These are phyloP conservation scores for Gaillardinia entomophila DNA, from an alignment of 805 yeast species.

Conservation along the genomic window DNA sequence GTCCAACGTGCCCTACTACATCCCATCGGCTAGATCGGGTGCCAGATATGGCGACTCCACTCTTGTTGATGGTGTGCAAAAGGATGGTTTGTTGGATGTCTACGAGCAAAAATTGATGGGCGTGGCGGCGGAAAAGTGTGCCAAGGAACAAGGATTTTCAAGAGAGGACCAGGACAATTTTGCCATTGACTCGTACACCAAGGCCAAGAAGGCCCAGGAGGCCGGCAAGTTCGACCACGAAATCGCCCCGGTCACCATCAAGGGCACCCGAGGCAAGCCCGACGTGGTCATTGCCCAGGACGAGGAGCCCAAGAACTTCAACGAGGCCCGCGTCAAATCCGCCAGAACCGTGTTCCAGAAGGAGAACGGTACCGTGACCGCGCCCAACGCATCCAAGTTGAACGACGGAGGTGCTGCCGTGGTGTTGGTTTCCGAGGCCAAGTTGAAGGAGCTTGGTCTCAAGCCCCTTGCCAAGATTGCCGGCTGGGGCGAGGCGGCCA, in stretches of 20 bases:
- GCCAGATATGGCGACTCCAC: slow-evolving; percentile 81
- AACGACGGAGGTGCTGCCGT: slow-evolving; percentile 99
- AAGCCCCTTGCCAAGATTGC: slow-evolving; percentile 84
- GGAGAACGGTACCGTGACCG: slow-evolving; percentile 94
- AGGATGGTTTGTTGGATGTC: slow-evolving; percentile 92
- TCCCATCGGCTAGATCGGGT: slow-evolving; percentile 81
- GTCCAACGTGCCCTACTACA: slow-evolving; percentile 92
- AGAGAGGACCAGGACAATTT: slow-evolving; percentile 88
- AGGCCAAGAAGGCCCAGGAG: slow-evolving; percentile 75
- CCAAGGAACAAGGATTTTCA: slow-evolving; percentile 66
- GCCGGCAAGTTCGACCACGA: slow-evolving; percentile 79
- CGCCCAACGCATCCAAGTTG: slow-evolving; percentile 92
- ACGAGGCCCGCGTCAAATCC: slow-evolving; percentile 66
- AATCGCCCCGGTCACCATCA: slow-evolving; percentile 81
- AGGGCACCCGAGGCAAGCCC: slow-evolving; percentile 87
- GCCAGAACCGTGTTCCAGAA: slow-evolving; percentile 94
- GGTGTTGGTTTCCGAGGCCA: slow-evolving; percentile 75
- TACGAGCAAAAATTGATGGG: slow-evolving; percentile 91
- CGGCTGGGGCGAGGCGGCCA: slow-evolving; percentile 99
- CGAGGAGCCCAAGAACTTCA: slow-evolving; percentile 77
- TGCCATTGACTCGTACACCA: slow-evolving; percentile 79
- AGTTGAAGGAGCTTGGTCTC: slow-evolving; percentile 78
- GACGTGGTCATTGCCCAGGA: slow-evolving; percentile 66
- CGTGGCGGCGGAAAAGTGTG: slow-evolving; percentile 95
- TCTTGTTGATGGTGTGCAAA: slow-evolving; percentile 82